Conservation (phyloP, 2,329 filamentous ascomycete genomes). For the Sclerotinia sclerotiorum region DNA sequence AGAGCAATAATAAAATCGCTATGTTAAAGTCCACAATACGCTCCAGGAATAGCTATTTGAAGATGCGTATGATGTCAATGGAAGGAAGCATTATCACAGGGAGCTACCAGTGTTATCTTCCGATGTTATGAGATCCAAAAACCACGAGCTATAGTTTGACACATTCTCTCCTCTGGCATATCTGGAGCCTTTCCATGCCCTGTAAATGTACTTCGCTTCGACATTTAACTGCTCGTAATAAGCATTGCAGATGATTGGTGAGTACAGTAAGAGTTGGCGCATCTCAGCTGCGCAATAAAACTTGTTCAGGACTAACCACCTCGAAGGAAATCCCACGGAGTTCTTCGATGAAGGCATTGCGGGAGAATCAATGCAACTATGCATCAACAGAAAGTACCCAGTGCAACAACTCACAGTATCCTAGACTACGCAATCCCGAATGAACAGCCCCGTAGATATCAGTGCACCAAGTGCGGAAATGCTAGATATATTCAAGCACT, state of each 20-base stretch:
- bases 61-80: not conserved
- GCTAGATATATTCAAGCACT: not conserved
- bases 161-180: not conserved
- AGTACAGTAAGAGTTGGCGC: too few relatives aligned
- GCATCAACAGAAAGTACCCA: not conserved
- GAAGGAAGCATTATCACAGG: not conserved
- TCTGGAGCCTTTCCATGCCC: too few relatives aligned
- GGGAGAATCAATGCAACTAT: conserved; percentile 3
- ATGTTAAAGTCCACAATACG: too few relatives aligned
- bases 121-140: not conserved
- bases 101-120: not conserved
- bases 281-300: not conserved
- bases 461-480: too few relatives aligned
- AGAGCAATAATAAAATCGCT: not conserved
- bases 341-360: not conserved
- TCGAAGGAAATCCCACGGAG: not conserved
- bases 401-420: not conserved
- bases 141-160: not conserved
- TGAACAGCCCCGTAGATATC: not conserved
- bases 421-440: not conserved
- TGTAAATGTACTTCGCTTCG: not conserved
- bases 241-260: not conserved
- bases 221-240: not conserved
- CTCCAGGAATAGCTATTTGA: not conserved
- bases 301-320: too few relatives aligned